Base-by-base conservation (phyloP, 78 protist genomes). In the Dictyostelium purpureum region DNA sequence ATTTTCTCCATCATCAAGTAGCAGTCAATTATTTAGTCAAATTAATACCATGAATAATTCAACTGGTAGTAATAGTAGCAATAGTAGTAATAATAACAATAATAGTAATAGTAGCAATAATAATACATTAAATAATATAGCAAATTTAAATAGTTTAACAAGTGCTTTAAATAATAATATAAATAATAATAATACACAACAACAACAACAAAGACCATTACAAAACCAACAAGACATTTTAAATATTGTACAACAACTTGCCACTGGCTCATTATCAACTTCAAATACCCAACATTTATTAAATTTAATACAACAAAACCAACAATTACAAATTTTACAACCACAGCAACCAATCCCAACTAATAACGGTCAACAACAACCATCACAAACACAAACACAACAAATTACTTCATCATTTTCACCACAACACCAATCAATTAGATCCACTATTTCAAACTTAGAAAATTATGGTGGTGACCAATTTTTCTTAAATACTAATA, bases 391-490 rank as follows among this genome's bases (percentile, higher is more conserved):
- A 49, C 66, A 67, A 11, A 51, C 38, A 79, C 42, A 63, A 66
- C 33, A 16, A 28, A 21, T 26, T 2, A 40, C 38, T 7, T n/a
- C 75, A 37, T n/a, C 70, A 52, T 19, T 37, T 43, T 37, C 59
- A 52, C 74, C 26, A 31, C 89, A 67, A 80, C 77, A 80, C 5
- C 89, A 80, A 67, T 38, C 47, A 21, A 35, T 63, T 82, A 26
- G 78, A 63, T 33, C 77, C 12, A 10, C 28, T n/a, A 28, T 21
- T 59, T 43, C 26, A 31, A 78, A 40, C 9, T 14, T 24, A 71
- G 52, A 65, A n/a, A n/a, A n/a, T 37, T 71, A 43, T 71, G 12
- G 78, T 66, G 33, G 61, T 12, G 75, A 67, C 21, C 78, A 66
- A 51, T 80, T 69, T 38, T 67, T 26, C 6, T 38, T 67, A 21